phyloP scores from a whole-genome alignment of 345 rosid genomes.

The Lepidium aucheri region DNA sequence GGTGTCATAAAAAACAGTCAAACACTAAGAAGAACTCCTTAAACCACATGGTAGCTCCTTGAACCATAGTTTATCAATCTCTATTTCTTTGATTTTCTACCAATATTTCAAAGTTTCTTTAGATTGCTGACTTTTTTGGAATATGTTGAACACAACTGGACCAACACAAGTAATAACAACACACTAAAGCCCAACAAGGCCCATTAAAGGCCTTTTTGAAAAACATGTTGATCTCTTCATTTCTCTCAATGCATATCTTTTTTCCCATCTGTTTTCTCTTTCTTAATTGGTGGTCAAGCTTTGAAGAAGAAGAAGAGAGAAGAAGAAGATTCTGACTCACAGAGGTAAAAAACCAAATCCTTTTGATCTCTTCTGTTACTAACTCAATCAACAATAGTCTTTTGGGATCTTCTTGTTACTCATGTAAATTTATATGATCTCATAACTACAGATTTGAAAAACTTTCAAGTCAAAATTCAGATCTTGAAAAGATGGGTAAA shows the following conservation, averaged over 20 bases:
- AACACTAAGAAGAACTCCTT: too few species aligned
- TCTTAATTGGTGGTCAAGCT: slow-evolving; percentile 15
- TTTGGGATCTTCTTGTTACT: background rate
- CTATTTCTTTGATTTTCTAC: background rate
- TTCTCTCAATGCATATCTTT: background rate
- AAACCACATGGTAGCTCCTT: too few species aligned
- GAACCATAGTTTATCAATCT: background rate
- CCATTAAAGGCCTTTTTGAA: slow-evolving; percentile 5
- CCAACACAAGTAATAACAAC: too few species aligned
- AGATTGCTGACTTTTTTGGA: too few species aligned
- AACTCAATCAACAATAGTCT: background rate
- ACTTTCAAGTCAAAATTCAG: background rate
- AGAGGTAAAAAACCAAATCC: slow-evolving; percentile 19
- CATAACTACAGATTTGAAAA: background rate
- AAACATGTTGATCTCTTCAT: background rate
- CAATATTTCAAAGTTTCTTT: background rate
- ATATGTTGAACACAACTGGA: too few species aligned
- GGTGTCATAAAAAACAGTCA: too few species aligned
- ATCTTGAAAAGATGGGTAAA: slow-evolving; percentile 28
- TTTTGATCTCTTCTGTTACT: slow-evolving; percentile 17
- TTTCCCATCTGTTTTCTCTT: slow-evolving; percentile 11
- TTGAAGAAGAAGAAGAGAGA: background rate
- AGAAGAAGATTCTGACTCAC: background rate
- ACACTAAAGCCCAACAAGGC: background rate
- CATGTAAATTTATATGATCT: slow-evolving; percentile 9